Evolutionary conservation across 169 alveolate genomes (phyloP).

Genomic region (Toxoplasma gondii): DNA sequence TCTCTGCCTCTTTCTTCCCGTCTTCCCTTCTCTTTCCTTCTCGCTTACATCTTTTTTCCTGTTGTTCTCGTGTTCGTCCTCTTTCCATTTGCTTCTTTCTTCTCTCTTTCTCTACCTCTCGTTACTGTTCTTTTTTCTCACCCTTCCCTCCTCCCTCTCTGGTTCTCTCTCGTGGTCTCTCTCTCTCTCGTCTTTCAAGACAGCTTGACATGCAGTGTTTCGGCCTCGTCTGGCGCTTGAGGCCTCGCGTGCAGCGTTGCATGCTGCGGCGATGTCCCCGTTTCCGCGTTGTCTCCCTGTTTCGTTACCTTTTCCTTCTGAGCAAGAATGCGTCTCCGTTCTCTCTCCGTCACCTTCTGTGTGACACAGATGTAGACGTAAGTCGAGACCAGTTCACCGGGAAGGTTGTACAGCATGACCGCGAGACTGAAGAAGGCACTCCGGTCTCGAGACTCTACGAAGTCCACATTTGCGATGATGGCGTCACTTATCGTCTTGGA

Average conservation of each 20-base stretch:
- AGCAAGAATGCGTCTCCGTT: slow-evolving; percentile 51
- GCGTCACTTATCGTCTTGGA: slow-evolving; percentile 58
- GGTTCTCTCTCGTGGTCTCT: too few relatives aligned
- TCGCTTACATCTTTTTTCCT: too few relatives aligned
- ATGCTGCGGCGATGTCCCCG: too few relatives aligned
- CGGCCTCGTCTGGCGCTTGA: too few relatives aligned
- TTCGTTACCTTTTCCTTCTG: slow-evolving; percentile 57
- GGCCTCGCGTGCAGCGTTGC: too few relatives aligned
- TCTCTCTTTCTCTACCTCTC: too few relatives aligned
- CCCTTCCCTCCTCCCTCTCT: too few relatives aligned
- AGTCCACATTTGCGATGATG: slow-evolving; percentile 54
- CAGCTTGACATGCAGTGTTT: too few relatives aligned
- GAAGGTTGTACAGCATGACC: slow-evolving; percentile 54
- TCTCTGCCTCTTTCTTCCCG: background rate
- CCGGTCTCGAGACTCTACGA: slow-evolving; percentile 60
- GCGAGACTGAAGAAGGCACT: slow-evolving; percentile 47
- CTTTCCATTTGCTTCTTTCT: background rate
- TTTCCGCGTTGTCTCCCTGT: too few relatives aligned
- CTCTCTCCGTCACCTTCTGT: slow-evolving; percentile 66
- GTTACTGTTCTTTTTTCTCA: too few relatives aligned
- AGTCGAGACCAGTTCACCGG: slow-evolving; percentile 63
- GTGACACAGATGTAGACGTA: slow-evolving; percentile 44
- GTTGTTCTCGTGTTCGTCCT: background rate
- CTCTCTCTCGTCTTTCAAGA: too few relatives aligned
- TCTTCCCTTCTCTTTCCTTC: too few relatives aligned